Base-by-base conservation (phyloP, 257 asterid species). In the Henckelia pumila region DNA sequence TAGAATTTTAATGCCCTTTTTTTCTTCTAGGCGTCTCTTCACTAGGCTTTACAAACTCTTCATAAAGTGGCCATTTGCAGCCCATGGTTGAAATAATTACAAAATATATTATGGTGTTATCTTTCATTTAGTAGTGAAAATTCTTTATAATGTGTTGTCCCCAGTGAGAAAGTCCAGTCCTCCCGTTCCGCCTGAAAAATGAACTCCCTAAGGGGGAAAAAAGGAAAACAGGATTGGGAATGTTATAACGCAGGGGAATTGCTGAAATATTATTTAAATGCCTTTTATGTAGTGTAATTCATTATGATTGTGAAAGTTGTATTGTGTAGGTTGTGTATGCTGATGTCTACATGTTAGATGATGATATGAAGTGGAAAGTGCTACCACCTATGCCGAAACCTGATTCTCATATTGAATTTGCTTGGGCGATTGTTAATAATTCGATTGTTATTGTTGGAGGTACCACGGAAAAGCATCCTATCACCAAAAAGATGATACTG, bases 331-430 rank as follows among this genome's bases (percentile, higher is more conserved):
- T 92, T 72, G 96, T 92, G 28, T 92, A 83, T 72, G 89, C 58
- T 70, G 91, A 89, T 73, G 96, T 92, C 8, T 92, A 89, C 86
- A 89, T 92, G 96, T 86, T 92, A 74, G 96, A 86, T 67, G 85
- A 79, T 62, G 88, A 84, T 20, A 89, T 87, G 96, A 80, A 77
- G 78, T 92, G 98, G 98, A 89, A 87, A 78, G 81, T 73, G 33
- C 81, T 92, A 56, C 95, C 96, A 60, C 82, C 94, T 11, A 92
- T 92, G 96, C 98, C 96, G 23, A 92, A 92, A 76, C 95, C 98
- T 1, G 95, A 92, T 79, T 92, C 96, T 64, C 98, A 92, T 74
- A 92, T 89, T 63, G 98, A 92, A 84, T 92, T 89, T 76, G 96
- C 98, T 40, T 92, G 96, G 98, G 77, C 79, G 23, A 75, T 87